Conservation (phyloP, 2,329 filamentous ascomycete genomes). For the Penicillium capsulatum region DNA sequence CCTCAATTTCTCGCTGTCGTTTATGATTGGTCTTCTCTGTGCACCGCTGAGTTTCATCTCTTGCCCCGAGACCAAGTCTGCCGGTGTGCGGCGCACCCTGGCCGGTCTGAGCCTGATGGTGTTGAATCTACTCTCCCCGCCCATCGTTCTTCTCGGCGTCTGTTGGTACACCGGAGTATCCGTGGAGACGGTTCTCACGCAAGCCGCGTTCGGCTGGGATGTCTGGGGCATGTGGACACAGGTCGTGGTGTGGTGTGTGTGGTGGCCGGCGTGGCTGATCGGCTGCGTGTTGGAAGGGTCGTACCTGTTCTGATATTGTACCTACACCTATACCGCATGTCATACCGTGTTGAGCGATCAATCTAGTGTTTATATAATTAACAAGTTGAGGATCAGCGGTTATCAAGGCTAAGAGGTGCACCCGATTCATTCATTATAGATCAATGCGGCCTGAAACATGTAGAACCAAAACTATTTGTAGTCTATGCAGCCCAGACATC, state of each 20-base stretch:
- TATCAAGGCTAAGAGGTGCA: no score
- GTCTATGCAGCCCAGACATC: slow-evolving; percentile 86
- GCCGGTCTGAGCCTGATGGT: slow-evolving; percentile 46
- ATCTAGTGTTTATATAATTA: no score
- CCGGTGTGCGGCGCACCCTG: slow-evolving; percentile 20
- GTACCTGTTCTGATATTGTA: slow-evolving; percentile 31
- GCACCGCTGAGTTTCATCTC: slow-evolving; percentile 69
- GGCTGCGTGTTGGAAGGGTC: slow-evolving; percentile 42
- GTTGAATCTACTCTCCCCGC: slow-evolving; percentile 60
- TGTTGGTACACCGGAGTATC: slow-evolving; percentile 46
- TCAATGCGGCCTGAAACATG: slow-evolving; percentile 11
- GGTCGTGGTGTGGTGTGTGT: slow-evolving; percentile 87
- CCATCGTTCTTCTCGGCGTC: slow-evolving; percentile 50
- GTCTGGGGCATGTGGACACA: slow-evolving; percentile 87
- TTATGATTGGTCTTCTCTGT: slow-evolving; percentile 76
- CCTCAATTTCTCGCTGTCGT: slow-evolving; percentile 87
- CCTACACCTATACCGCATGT: neutral
- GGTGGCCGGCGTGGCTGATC: slow-evolving; percentile 88
- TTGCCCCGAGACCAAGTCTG: slow-evolving; percentile 26
- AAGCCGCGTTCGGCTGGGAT: slow-evolving; percentile 82
- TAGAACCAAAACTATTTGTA: slow-evolving; percentile 1
- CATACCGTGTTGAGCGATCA: no score
- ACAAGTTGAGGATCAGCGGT: no score
- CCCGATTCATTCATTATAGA: slow-evolving; percentile 24
- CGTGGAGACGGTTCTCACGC: slow-evolving; percentile 59